Percentiles rank a stretch among this genome's conserved stretches.
Conservation (phyloP, 169 alveolate genomes). For the Plasmodium relictum region DNA sequence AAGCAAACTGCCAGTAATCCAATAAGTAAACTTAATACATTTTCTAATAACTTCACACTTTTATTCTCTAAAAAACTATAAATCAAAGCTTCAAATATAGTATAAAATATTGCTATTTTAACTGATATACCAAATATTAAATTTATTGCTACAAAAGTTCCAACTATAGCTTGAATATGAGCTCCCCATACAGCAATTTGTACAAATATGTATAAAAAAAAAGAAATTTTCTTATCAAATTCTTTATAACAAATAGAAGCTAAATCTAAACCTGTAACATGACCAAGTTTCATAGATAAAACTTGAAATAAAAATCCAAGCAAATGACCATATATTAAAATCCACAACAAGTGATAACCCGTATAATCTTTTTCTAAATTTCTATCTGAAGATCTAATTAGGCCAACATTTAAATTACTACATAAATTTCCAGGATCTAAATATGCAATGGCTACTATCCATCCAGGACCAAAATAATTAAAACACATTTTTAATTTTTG, state of each 20-base stretch:
- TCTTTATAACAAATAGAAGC: slow-evolving; percentile 77
- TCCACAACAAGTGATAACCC: slow-evolving; percentile 82
- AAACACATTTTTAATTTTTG: slow-evolving; percentile 65
- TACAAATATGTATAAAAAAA: slow-evolving; percentile 39
- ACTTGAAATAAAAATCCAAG: slow-evolving; percentile 81
- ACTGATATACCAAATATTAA: slow-evolving; percentile 70
- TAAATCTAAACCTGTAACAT: slow-evolving; percentile 81
- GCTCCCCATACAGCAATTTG: slow-evolving; percentile 78
- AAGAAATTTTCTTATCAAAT: slow-evolving; percentile 48
- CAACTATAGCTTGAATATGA: slow-evolving; percentile 68
- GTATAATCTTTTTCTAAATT: slow-evolving; percentile 54
- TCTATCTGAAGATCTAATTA: slow-evolving; percentile 31
- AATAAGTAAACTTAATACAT: slow-evolving; percentile 61
- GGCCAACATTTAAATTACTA: slow-evolving; percentile 83
- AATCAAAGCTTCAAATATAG: slow-evolving; percentile 55
- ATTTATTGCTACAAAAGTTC: slow-evolving; percentile 63
- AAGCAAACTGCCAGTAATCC: slow-evolving; percentile 56
- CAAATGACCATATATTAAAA: slow-evolving; percentile 78
- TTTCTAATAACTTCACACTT: slow-evolving; percentile 50
- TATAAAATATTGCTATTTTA: slow-evolving; percentile 55
- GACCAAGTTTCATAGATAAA: slow-evolving; percentile 81
- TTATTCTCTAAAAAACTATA: slow-evolving; percentile 70
- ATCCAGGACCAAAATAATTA: slow-evolving; percentile 84
- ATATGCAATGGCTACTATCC: slow-evolving; percentile 86
- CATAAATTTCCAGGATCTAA: slow-evolving; percentile 85